phyloP scores from a whole-genome alignment of 192 early-diverging fungal genomes.

The Paraglomus brasilianum region DNA sequence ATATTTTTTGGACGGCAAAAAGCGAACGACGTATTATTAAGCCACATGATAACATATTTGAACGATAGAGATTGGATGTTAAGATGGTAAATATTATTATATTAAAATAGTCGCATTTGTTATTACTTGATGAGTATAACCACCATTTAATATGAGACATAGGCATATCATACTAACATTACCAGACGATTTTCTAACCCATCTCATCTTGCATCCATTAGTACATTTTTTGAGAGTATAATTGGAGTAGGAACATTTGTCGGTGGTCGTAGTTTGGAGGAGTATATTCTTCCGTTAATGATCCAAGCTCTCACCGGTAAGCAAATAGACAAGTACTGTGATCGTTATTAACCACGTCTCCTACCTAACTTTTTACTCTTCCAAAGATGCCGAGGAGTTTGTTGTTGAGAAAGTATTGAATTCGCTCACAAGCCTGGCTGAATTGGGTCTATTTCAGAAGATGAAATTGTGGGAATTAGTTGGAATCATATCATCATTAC shows the following conservation, averaged over 20 bases:
- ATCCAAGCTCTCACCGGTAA: constrained; percentile 75
- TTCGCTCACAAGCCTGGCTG: constrained; percentile 74
- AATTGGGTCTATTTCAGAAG: constrained; percentile 75
- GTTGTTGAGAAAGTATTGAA: constrained; percentile 89
- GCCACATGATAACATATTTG: constrained; percentile 95
- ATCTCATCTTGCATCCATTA: constrained; percentile 25
- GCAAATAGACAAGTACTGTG: background rate
- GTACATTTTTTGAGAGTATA: constrained; percentile 93
- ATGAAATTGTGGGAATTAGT: constrained; percentile 73
- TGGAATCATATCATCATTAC: constrained; percentile 64
- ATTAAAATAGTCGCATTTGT: too few species aligned
- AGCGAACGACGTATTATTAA: constrained; percentile 79
- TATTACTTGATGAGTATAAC: too few species aligned
- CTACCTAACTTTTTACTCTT: background rate
- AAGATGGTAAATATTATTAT: constrained; percentile 55
- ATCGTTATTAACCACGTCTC: too few species aligned
- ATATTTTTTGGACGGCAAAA: constrained; percentile 81
- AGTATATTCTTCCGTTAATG: constrained; percentile 94
- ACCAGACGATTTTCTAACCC: too few species aligned
- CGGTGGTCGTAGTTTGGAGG: constrained; percentile 80
- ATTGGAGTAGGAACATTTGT: constrained; percentile 88
- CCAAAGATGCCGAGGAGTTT: constrained; percentile 84
- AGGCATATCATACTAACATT: too few species aligned
- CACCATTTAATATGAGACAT: too few species aligned
- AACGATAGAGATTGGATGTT: constrained; percentile 96